Evolutionary conservation across 129 eudicot genomes (phyloP).

Genomic region (Deinandra increscens): DNA sequence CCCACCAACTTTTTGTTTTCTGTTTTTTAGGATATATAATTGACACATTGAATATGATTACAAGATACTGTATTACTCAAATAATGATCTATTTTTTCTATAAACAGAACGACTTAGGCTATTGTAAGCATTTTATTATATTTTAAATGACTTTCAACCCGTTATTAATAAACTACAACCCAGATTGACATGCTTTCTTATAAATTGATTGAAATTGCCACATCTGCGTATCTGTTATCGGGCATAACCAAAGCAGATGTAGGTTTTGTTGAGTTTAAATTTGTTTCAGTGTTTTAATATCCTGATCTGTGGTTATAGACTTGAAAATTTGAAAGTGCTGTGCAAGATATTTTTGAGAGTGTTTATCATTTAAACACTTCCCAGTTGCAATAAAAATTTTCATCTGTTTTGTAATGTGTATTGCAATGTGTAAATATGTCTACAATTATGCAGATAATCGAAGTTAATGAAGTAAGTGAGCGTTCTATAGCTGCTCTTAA

Average conservation of each 20-base stretch:
- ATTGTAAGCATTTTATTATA: background rate
- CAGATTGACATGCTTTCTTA: background rate
- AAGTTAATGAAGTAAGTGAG: constrained; percentile 58
- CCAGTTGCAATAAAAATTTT: background rate
- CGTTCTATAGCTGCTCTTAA: constrained; percentile 51
- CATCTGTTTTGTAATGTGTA: background rate
- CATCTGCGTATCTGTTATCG: background rate
- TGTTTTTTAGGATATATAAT: background rate
- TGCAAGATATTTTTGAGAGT: background rate
- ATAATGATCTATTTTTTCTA: background rate
- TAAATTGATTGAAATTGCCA: background rate
- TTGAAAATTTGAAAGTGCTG: background rate
- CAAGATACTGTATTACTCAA: background rate
- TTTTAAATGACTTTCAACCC: background rate
- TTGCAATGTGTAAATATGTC: constrained; percentile 16
- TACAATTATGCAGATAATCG: constrained; percentile 44
- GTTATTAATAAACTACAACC: background rate
- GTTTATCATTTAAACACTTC: constrained; percentile 3
- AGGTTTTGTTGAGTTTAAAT: background rate
- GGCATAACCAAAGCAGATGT: background rate
- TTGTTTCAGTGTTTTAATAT: background rate
- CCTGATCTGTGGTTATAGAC: background rate
- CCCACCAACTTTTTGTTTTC: background rate
- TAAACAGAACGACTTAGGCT: background rate
- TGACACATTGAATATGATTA: background rate